Conservation (phyloP, 805 yeast species). For the Teunomyces panamensis region DNA sequence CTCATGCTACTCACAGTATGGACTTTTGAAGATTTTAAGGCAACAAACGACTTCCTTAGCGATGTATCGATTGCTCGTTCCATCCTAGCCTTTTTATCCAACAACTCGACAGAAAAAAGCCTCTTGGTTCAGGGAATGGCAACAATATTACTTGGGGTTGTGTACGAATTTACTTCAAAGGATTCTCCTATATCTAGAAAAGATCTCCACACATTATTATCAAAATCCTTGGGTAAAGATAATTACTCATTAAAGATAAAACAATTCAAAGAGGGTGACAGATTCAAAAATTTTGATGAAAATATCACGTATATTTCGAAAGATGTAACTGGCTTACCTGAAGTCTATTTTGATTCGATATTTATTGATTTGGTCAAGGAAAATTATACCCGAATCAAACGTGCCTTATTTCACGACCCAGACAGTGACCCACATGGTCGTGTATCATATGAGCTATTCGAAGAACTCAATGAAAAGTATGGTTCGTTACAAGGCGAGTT, state of each 20-base stretch:
- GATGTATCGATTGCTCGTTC: constrained; percentile 68
- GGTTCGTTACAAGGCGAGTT: constrained; percentile 23
- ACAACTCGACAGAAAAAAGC: constrained; percentile 46
- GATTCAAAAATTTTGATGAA: constrained; percentile 56
- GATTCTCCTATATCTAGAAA: constrained; percentile 62
- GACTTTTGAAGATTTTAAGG: constrained; percentile 73
- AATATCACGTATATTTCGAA: constrained; percentile 49
- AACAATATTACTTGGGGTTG: constrained; percentile 66
- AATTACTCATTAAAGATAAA: constrained; percentile 70
- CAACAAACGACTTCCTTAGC: constrained; percentile 70
- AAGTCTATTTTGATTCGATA: constrained; percentile 64
- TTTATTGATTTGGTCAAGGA: constrained; percentile 69
- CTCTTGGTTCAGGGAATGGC: constrained; percentile 69
- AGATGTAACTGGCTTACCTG: constrained; percentile 86
- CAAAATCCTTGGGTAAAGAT: constrained; percentile 74
- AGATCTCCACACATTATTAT: constrained; percentile 59
- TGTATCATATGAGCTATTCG: constrained; percentile 60
- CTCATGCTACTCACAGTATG: constrained; percentile 70
- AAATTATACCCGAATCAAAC: constrained; percentile 61
- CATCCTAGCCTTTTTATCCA: constrained; percentile 58
- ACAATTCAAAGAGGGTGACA: constrained; percentile 61
- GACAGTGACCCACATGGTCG: constrained; percentile 63
- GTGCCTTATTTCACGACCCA: constrained; percentile 75
- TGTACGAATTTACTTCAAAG: constrained; percentile 69
- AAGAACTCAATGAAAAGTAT: constrained; percentile 40